Base-by-base conservation (phyloP, 2,329 filamentous ascomycete genomes). In the Pseudocercospora fijiensis region DNA sequence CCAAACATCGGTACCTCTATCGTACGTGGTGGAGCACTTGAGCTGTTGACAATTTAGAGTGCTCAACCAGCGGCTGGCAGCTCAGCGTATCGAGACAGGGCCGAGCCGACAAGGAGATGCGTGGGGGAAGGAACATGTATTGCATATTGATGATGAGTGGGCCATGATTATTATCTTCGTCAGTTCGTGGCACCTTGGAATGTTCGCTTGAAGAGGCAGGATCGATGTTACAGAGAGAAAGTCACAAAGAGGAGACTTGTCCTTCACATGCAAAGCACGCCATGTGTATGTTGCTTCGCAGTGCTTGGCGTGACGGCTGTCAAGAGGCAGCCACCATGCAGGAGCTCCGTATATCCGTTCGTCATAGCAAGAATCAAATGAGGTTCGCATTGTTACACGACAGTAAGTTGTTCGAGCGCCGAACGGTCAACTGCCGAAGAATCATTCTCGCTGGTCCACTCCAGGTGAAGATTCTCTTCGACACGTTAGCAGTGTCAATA, bases 1-100 rank as follows among this genome's bases (percentile, higher is more conserved):
- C 26, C 49, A 49, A 49, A 49, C 45, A 49, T 49, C 24, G 45
- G 45, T 49, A 49, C 45, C 18, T 49, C 45, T 49, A n/a, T n/a
- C n/a, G n/a, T n/a, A 20, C 8, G 49, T 24, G 26, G 37, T 41
- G 37, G 37, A 41, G 37, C 37, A n/a, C 16, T 41, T 53, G 49
- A 53, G 49, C 49, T 53, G 49, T 53, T 53, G 49, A 53, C 49
- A 53, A 53, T 53, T 53, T 53, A 53, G 26, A 53, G 49, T 53
- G 49, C 49, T 53, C 49, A 53, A 53, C 49, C 49, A 28, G 49
- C 49, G 49, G 49, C 49, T 53, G 49, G 28, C 26, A 53, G 22
- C 49, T 30, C 49, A 53, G 22, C 49, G 16, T 28, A 7, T 30
- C 26, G 49, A 53, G 24, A 26, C 26, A 53, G 49, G 49, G 16